phyloP scores from a whole-genome alignment of 331 rosid species.

The Quercus phellos region DNA sequence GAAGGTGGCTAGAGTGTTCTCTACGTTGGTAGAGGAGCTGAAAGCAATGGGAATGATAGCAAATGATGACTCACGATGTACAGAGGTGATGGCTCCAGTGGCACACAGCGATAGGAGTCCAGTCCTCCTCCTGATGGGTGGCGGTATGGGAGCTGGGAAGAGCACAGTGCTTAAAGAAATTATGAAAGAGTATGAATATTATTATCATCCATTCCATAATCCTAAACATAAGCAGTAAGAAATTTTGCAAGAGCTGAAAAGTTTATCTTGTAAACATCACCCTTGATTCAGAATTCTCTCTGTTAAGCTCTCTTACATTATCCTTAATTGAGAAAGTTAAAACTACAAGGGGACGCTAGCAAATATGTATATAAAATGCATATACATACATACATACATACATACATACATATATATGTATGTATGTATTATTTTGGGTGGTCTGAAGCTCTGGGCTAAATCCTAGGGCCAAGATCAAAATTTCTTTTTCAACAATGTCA shows the following conservation, averaged over 20 bases:
- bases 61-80: constrained; percentile 73
- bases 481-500: background rate
- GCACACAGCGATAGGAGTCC: constrained; percentile 94
- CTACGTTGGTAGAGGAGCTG: constrained; percentile 87
- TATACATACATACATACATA: too few species aligned
- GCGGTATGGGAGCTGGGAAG: constrained; percentile 99
- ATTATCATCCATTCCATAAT: background rate
- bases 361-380: too few species aligned
- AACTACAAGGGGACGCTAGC: background rate
- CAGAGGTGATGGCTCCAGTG: constrained; percentile 98
- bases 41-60: constrained; percentile 88
- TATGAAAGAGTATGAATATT: constrained; percentile 75
- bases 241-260: background rate
- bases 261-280: background rate
- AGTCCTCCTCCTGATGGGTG: constrained; percentile 94
- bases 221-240: background rate
- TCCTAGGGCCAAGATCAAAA: background rate
- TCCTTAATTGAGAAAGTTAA: background rate
- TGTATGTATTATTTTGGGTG: background rate
- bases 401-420: background rate
- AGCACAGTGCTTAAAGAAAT: constrained; percentile 92
- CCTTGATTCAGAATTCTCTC: background rate
- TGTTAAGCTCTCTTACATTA: background rate
- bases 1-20: constrained; percentile 93
- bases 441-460: background rate